Conservation (phyloP, 441 rosid species). For the Croton setiger region DNA sequence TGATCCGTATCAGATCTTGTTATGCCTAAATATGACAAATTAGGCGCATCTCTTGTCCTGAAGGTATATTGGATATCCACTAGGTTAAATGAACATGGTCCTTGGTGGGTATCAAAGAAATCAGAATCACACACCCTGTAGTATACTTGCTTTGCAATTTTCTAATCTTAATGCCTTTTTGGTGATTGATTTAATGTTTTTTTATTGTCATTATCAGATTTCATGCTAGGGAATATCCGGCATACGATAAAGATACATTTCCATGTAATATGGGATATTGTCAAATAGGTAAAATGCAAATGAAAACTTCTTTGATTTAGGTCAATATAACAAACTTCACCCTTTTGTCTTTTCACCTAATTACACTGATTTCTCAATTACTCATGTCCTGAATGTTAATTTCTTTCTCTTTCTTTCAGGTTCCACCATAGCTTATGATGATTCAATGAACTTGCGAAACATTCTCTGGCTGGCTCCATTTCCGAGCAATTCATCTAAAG, state of each 20-base stretch:
- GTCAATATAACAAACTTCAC: not conserved
- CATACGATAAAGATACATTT: slow-evolving; percentile 58
- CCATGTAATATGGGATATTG: slow-evolving; percentile 84
- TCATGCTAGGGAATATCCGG: slow-evolving; percentile 92
- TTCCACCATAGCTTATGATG: slow-evolving; percentile 56
- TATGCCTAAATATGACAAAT: not conserved
- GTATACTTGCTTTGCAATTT: not conserved
- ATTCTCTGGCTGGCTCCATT: slow-evolving; percentile 92
- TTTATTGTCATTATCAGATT: slow-evolving; percentile 46
- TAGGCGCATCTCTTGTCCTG: not conserved
- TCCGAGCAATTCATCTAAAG: slow-evolving; percentile 49
- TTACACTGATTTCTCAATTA: not conserved
- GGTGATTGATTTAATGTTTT: not conserved
- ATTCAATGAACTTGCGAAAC: slow-evolving; percentile 80
- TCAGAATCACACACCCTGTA: not conserved
- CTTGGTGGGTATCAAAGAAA: not conserved
- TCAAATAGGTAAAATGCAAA: slow-evolving; percentile 51
- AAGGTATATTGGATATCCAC: not conserved
- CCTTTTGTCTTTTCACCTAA: not conserved
- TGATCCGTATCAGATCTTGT: not conserved
- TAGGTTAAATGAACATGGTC: not conserved
- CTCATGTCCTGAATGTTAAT: not conserved
- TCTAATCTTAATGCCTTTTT: not conserved
- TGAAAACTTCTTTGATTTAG: not conserved
- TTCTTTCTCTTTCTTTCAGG: slow-evolving; percentile 34